Percentiles rank a stretch among this genome's conserved stretches.
These are phyloP conservation scores for Cutaneotrichosporon dermatis DNA, from an alignment of 1,284 basidiomycete species.

Conservation along the genomic window DNA sequence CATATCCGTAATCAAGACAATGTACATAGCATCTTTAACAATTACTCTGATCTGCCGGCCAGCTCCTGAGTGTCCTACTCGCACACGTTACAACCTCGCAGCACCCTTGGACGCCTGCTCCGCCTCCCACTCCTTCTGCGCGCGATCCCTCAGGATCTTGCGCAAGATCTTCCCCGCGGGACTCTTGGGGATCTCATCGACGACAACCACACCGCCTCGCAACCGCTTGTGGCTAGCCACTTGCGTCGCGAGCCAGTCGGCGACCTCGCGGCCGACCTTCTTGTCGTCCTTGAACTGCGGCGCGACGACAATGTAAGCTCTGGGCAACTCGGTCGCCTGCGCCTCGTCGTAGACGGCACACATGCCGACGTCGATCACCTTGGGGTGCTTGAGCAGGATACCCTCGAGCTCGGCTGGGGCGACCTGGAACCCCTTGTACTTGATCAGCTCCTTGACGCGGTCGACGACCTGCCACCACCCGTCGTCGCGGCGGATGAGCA, in stretches of 20 bases:
- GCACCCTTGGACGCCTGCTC: background rate
- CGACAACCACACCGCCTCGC: constrained; percentile 50
- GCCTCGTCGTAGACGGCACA: constrained; percentile 61
- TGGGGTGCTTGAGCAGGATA: constrained; percentile 64
- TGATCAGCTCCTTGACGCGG: constrained; percentile 71
- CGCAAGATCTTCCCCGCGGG: constrained; percentile 44
- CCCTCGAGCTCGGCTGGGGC: constrained; percentile 77
- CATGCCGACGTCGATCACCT: constrained; percentile 65
- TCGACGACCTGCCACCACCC: constrained; percentile 53
- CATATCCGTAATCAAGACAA: too few relatives aligned
- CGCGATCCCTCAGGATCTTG: constrained; percentile 23
- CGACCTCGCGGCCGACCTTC: background rate
- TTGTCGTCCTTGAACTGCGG: background rate
- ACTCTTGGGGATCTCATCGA: constrained; percentile 53
- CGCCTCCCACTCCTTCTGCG: constrained; percentile 1
- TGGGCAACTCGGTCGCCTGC: constrained; percentile 56
- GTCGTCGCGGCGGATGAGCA: constrained; percentile 59
- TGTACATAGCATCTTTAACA: too few relatives aligned
- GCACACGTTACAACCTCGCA: background rate
- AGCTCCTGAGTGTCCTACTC: too few relatives aligned
- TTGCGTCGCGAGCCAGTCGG: constrained; percentile 50
- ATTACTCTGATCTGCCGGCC: too few relatives aligned
- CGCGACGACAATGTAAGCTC: constrained; percentile 27
- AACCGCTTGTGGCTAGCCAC: constrained; percentile 53
- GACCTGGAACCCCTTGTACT: constrained; percentile 63